Evolutionary conservation across 306 rosid species (phyloP).

Genomic region (Dryas octopetala): DNA sequence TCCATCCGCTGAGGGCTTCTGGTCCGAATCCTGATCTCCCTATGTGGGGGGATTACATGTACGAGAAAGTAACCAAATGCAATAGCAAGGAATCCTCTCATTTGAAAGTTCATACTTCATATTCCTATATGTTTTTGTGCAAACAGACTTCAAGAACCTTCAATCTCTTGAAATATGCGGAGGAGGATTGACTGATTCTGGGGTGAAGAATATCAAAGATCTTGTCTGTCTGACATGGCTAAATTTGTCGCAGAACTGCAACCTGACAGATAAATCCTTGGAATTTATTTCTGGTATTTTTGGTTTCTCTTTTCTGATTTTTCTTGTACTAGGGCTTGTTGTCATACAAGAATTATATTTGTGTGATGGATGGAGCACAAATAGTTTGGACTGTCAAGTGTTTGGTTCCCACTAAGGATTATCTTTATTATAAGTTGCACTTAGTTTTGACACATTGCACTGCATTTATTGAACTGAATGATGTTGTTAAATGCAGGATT

Average conservation of each 20-base stretch:
- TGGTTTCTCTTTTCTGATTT: background rate
- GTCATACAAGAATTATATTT: background rate
- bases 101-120: background rate
- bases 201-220: slow-evolving; percentile 65
- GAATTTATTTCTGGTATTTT: slow-evolving; percentile 65
- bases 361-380: too few relatives aligned
- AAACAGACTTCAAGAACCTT: slow-evolving; percentile 65
- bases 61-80: background rate
- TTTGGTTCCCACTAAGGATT: too few relatives aligned
- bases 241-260: slow-evolving; percentile 64
- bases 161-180: slow-evolving; percentile 78
- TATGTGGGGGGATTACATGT: background rate
- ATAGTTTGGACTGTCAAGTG: too few relatives aligned
- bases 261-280: slow-evolving; percentile 62
- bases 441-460: too few relatives aligned
- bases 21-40: background rate
- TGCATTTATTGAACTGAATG: too few relatives aligned
- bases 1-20: background rate
- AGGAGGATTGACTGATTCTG: slow-evolving; percentile 71
- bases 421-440: too few relatives aligned
- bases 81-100: background rate
- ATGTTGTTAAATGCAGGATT: slow-evolving; percentile 47
- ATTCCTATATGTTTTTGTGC: slow-evolving; percentile 5
- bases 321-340: slow-evolving; percentile 2
- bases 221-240: slow-evolving; percentile 51